These are phyloP conservation scores for Fusarium coffeatum DNA, from an alignment of 2,329 filamentous ascomycete genomes.

Conservation along the genomic window DNA sequence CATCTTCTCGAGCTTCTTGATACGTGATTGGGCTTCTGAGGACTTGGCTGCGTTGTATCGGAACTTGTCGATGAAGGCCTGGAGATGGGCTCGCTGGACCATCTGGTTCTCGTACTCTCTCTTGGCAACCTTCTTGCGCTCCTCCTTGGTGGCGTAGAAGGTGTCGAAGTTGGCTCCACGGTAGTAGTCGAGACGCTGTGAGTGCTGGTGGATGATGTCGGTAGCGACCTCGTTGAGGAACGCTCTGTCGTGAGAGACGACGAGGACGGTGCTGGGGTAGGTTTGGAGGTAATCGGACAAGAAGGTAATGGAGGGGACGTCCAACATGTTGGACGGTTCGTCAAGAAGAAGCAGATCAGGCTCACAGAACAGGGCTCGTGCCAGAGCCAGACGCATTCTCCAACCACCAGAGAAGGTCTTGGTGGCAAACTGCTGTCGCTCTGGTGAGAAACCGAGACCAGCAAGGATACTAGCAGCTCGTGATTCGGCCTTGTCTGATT, in stretches of 20 bases:
- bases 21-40: conserved; percentile 96
- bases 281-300: conserved; percentile 92
- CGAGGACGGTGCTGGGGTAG: conserved; percentile 94
- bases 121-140: conserved; percentile 95
- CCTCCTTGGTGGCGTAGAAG: conserved; percentile 97
- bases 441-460: conserved; percentile 94
- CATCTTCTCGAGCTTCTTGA: conserved; percentile 99
- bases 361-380: conserved; percentile 96
- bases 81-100: conserved; percentile 90
- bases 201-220: conserved; percentile 98
- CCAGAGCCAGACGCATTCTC: conserved; percentile 97
- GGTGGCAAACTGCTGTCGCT: conserved; percentile 91
- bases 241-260: conserved; percentile 98
- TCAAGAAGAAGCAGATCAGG: conserved; percentile 95
- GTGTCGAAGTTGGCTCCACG: conserved; percentile 96
- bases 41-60: conserved; percentile 99
- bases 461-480: conserved; percentile 95
- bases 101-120: conserved; percentile 99
- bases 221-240: conserved; percentile 99
- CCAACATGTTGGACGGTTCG: conserved; percentile 99
- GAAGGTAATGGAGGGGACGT: conserved; percentile 99
- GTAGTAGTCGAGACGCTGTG: conserved; percentile 97
- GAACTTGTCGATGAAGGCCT: conserved; percentile 99
- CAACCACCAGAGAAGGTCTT: conserved; percentile 99
- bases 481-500: conserved; percentile 97